Conservation (phyloP, 805 yeast genomes). For the Hanseniaspora taiwanica region DNA sequence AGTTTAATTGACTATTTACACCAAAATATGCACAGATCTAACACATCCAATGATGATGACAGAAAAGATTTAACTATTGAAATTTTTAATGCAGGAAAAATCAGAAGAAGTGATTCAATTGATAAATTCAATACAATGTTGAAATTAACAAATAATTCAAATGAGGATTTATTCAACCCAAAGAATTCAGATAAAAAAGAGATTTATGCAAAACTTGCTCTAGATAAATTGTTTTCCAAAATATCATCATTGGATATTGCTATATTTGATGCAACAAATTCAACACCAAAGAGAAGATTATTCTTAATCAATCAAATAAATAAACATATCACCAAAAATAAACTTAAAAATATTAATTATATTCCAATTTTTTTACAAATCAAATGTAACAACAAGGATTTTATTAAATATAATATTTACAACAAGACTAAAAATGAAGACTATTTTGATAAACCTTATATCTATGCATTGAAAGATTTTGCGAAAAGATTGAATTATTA, state of each 20-base stretch:
- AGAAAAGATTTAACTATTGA: constrained; percentile 20
- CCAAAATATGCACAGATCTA: constrained; percentile 8
- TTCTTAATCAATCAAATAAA: constrained; percentile 16
- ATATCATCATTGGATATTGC: constrained; percentile 37
- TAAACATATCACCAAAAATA: constrained; percentile 9
- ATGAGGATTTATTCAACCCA: constrained; percentile 30
- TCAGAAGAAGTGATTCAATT: constrained; percentile 44
- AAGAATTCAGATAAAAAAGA: constrained; percentile 34
- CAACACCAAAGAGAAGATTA: constrained; percentile 32
- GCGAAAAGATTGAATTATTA: constrained; percentile 42
- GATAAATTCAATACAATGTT: constrained; percentile 9
- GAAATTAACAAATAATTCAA: constrained; percentile 19
- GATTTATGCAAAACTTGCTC: constrained; percentile 38
- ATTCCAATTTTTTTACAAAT: constrained; percentile 47
- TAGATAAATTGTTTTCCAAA: constrained; percentile 32
- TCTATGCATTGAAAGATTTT: constrained; percentile 45
- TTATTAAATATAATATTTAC: constrained; percentile 47
- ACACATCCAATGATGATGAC: too few species aligned
- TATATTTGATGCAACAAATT: constrained; percentile 49
- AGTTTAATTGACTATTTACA: constrained; percentile 47
- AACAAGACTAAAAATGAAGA: constrained; percentile 52
- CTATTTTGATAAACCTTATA: constrained; percentile 39
- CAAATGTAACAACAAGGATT: constrained; percentile 37
- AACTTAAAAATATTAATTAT: constrained; percentile 8
- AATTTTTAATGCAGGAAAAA: constrained; percentile 64